Base-by-base conservation (phyloP, 2,329 filamentous ascomycete species). In the Magnaporthales sp. region DNA sequence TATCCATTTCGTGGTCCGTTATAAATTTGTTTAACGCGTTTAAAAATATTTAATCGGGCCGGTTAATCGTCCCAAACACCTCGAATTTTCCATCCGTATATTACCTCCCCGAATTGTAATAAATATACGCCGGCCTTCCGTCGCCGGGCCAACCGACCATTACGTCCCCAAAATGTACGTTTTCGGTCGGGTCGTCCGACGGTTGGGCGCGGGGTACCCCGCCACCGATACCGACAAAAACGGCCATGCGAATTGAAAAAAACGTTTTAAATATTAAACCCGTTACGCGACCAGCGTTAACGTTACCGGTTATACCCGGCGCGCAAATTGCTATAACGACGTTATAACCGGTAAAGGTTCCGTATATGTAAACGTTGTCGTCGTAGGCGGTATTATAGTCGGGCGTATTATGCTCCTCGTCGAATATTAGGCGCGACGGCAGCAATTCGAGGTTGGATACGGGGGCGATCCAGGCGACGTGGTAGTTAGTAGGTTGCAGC, bases 21-120 rank as follows among this genome's bases (percentile, higher is more conserved):
- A 31, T 29, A 1, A 68, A 32, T 26, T 26, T 51, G 7, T 30
- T 38, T 8, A 68, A 31, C 9, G 62, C 66, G 13, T 29, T 61
- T 9, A 68, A 56, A 7, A 68, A 4, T 11, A 54, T 15, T 2
- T 22, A 13, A 19, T 67, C 62, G n/a, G 66, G 67, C 13, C 32
- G 32, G 24, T 62, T 30, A 19, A 67, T 38, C 0, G 27, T 38
- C 10, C 30, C 26, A 1, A 66, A 13, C 19, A 38, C 27, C 29
- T 66, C 58, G 60, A 38, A 66, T 4, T 30, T 27, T 3, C 51
- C 38, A 13, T 38, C 15, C 8, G 29, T 26, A 10, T 51, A 8
- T 2, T 54, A 26, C 26, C 58, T 66, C n/a, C 67, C 67, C 2
- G 30, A 65, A 66, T 83, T 46, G 67, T 76, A 22, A 62, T 77